Base-by-base conservation (phyloP, 352 stramenopile species). In the Phytophthora brassicae region DNA sequence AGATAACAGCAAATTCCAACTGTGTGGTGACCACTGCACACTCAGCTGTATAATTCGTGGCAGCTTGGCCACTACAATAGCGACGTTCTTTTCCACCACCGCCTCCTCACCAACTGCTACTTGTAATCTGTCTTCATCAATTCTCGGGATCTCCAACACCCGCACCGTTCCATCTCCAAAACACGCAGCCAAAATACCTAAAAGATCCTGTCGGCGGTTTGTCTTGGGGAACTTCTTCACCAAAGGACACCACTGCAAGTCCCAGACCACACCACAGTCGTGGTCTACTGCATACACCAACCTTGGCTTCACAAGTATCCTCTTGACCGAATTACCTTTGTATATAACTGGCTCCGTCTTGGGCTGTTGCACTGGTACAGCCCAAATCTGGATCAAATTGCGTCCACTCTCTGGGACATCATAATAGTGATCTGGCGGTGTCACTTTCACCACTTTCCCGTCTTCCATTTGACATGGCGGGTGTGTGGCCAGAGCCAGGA, bases 231-330 rank as follows among this genome's bases (percentile, higher is more conserved):
- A 80, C n/a, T 76, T 74, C 17, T 75, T 56, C 6, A 61, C 68
- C 19, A 87, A 33, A 13, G 84, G 81, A 23, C 77, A 81, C 86
- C 86, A 95, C 50, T 94, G 83, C 33, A 95, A 54, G 47, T 90
- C 81, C 86, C 86, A 95, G 13, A 75, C 84, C 8, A 90, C 84
- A 13, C 83, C 84, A n/a, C 77, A 80, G 16, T 77, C 48, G 45
- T 95, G 86, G 33, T 88, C 83, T 31, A 95, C 92, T 19, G 72
- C 84, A 43, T 84, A 91, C 52, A 94, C 80, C 7, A 92, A 64
- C 17, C 71, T 60, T 11, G 84, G 84, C 22, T 80, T 74, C 22
- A 68, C 56, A 2, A 52, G 23, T 20, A 11, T 56, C 23, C 24
- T 68, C 39, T 33, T 39, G 6, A 12, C 29, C 3, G 5, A 22